Evolutionary conservation across 768 basidiomycete species (phyloP), one percentile per base, ranked within the genome.

Genomic region (Kwoniella pini): DNA sequence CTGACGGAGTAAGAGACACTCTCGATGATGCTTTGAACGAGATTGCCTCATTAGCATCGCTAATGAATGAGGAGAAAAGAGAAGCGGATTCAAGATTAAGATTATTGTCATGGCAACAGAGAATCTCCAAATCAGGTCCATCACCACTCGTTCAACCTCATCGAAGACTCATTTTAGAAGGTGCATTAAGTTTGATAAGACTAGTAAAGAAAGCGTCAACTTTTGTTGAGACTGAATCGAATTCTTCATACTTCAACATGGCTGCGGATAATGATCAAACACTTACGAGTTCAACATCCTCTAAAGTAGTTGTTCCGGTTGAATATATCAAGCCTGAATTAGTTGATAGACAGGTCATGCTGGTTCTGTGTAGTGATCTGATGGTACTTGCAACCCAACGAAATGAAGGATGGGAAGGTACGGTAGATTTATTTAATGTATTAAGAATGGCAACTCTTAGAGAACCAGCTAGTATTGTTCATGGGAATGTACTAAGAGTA

Each of bases 81-180:
- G 94, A 97, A 68, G 84, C 91, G 1, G 96, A 99, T 80, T 93
- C 90, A 1, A 84, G 96, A 21, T 84, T 87, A 45, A 90, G 91
- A 73, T 85, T 98, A 24, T 89, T 97, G 17, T 86, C 89, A 72
- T 79, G 76, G 77, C 80, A 80, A 65, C 57, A 86, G 33, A 84
- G 91, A 68, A 97, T 99, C 70, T 83, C 88, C 38, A 90, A 91
- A 19, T 89, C 86, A 74, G 97, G 96, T 78, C 93, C 92, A 7
- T 94, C 91, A 60, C 94, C 96, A n/a, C 82, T 99, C 36, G 96
- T 99, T 33, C 96, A 98, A 77, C 96, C 96, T 7, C 96, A 99
- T 80, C 86, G 94, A 33, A 88, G 90, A 59, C 85, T 99, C 33
- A 88, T 99, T 57, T 89, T 95, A 86, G 94, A 97, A 72, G 96